A percentile compares a stretch with the other conserved stretches of the same genome.
Conservation (phyloP, 768 basidiomycete genomes). For the Hericium erinaceus region DNA sequence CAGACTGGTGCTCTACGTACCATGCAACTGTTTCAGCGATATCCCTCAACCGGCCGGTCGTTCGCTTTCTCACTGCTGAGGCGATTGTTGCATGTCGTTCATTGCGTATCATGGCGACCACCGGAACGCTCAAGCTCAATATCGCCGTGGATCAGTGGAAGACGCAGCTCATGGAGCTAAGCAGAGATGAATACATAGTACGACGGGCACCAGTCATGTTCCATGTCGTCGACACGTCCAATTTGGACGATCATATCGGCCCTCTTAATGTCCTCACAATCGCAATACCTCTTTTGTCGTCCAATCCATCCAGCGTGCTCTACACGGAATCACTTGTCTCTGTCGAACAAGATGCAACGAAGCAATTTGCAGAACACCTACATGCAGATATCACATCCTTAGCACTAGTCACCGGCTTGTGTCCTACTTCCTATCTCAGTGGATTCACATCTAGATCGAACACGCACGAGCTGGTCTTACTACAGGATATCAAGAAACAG, state of each 20-base stretch:
- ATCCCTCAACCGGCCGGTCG: constrained; percentile 5
- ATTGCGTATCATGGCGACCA: neutral
- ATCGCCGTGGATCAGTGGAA: constrained; percentile 22
- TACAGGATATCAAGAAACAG: neutral
- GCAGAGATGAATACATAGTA: constrained; percentile 23
- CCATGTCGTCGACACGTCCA: constrained; percentile 41
- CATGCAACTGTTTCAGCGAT: constrained; percentile 5
- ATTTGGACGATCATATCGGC: constrained; percentile 38
- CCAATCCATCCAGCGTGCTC: constrained; percentile 23
- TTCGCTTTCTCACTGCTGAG: constrained; percentile 35
- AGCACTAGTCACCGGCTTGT: neutral
- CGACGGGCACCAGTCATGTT: constrained; percentile 26
- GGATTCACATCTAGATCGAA: neutral
- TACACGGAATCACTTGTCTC: constrained; percentile 34
- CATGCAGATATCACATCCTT: neutral
- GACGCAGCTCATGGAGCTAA: constrained; percentile 22
- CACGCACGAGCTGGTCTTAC: neutral
- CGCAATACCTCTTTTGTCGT: constrained; percentile 28
- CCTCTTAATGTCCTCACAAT: constrained; percentile 34
- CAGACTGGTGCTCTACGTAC: constrained; percentile 24
- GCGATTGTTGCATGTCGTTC: constrained; percentile 27
- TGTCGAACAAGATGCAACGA: constrained; percentile 15
- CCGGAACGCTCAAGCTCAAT: neutral
- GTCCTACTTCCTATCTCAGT: neutral
- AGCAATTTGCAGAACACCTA: neutral